Percentiles rank a stretch among this genome's conserved stretches.
Evolutionary conservation across 345 rosid species (phyloP).

Genomic region (Eucalyptus curtisii): DNA sequence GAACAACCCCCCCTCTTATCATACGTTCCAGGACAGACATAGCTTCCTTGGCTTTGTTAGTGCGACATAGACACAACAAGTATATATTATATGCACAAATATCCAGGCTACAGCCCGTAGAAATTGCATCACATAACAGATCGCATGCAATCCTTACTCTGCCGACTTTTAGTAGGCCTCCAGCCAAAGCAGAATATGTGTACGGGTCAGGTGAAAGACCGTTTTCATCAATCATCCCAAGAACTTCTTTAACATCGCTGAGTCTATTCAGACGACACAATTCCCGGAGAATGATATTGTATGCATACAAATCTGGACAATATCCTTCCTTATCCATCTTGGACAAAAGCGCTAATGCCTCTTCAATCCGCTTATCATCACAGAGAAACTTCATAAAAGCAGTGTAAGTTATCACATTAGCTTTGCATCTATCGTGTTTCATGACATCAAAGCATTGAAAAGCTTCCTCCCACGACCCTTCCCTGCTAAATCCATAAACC

Average conservation of each 20-base stretch:
- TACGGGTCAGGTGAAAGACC: slow-evolving; percentile 12
- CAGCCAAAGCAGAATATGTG: slow-evolving; percentile 17
- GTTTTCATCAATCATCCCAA: slow-evolving; percentile 1
- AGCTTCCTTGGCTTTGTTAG: slow-evolving; percentile 12
- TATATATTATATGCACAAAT: slow-evolving; percentile 14
- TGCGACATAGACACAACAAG: slow-evolving; percentile 14
- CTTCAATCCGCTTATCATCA: slow-evolving; percentile 6
- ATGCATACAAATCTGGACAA: slow-evolving; percentile 11
- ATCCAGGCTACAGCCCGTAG: slow-evolving; percentile 9
- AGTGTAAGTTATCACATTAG: slow-evolving; percentile 23
- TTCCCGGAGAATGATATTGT: slow-evolving; percentile 21
- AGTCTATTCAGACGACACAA: slow-evolving; percentile 7
- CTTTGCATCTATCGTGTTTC: slow-evolving; percentile 6
- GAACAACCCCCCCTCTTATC: slow-evolving; percentile 10
- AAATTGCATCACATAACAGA: slow-evolving; percentile 6
- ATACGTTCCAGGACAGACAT: slow-evolving; percentile 6
- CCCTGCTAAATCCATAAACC: slow-evolving; percentile 25
- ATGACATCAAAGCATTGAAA: slow-evolving; percentile 10
- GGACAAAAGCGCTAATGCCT: slow-evolving; percentile 5
- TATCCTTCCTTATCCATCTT: slow-evolving; percentile 19
- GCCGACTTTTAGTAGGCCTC: slow-evolving; percentile 13
- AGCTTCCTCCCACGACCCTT: slow-evolving; percentile 9
- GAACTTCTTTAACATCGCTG: not conserved
- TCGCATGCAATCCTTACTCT: slow-evolving; percentile 1
- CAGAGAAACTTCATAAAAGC: slow-evolving; percentile 18